A percentile compares a stretch with the other conserved stretches of the same genome.
Evolutionary conservation across 2,329 filamentous ascomycete genomes (phyloP).

Genomic region (Neophaeococcomyces aloes): DNA sequence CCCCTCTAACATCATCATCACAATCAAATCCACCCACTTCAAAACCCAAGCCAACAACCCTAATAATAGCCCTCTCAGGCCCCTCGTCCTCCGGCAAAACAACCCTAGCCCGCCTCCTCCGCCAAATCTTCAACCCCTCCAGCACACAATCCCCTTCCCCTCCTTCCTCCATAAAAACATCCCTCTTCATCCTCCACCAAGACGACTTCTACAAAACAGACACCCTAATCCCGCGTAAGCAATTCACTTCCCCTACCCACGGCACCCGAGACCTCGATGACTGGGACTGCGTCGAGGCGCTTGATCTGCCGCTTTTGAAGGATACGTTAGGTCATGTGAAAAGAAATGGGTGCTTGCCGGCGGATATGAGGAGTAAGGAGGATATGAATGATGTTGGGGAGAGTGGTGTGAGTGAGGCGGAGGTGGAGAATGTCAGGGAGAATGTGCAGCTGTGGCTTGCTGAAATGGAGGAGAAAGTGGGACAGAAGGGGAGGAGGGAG

Average conservation of each 20-base stretch:
- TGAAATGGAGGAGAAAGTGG: not conserved
- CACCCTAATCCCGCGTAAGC: conserved; percentile 38
- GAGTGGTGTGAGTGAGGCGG: conserved; percentile 25
- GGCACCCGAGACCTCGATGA: conserved; percentile 52
- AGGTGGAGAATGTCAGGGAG: conserved; percentile 21
- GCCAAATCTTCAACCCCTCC: conserved; percentile 59
- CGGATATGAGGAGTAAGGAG: conserved; percentile 44
- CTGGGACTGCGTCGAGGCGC: conserved; percentile 79
- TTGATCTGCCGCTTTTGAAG: conserved; percentile 61
- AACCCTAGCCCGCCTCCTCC: conserved; percentile 73
- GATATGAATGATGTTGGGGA: conserved; percentile 46
- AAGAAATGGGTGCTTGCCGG: conserved; percentile 43
- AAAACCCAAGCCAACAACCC: too few species aligned
- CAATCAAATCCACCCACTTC: too few species aligned
- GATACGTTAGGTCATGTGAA: conserved; percentile 61
- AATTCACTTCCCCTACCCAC: conserved; percentile 35
- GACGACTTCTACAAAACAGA: conserved; percentile 93
- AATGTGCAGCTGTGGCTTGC: conserved; percentile 19
- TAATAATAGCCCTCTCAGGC: conserved; percentile 69
- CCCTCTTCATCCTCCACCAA: conserved; percentile 75
- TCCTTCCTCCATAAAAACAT: too few species aligned
- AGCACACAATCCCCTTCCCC: conserved; percentile 13
- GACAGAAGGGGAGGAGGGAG: not conserved
- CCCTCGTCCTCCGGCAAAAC: conserved; percentile 93
- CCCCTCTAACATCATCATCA: too few species aligned